Conservation (phyloP, 768 basidiomycete genomes). For the Termitomyces sp. region DNA sequence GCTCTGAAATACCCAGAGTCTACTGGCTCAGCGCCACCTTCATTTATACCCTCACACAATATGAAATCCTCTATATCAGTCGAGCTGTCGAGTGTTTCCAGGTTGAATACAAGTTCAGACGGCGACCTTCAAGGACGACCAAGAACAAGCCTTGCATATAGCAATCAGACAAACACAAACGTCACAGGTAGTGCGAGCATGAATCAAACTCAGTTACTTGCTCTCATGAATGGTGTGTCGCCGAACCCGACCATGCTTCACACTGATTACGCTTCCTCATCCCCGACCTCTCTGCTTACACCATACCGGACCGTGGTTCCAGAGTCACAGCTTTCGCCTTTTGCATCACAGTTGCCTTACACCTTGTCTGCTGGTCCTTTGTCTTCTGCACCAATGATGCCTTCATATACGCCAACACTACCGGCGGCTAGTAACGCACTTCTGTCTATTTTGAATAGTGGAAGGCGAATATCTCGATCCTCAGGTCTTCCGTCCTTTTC, state of each 20-base stretch:
- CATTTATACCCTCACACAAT: background rate
- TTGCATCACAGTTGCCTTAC: background rate
- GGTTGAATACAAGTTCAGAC: background rate
- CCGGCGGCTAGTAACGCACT: slow-evolving; percentile 9
- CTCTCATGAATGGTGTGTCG: slow-evolving; percentile 31
- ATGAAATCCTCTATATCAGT: background rate
- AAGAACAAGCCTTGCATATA: slow-evolving; percentile 39
- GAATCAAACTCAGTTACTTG: slow-evolving; percentile 44
- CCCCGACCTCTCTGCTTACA: background rate
- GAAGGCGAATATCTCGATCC: slow-evolving; percentile 6
- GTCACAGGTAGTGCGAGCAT: slow-evolving; percentile 37
- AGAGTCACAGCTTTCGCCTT: background rate
- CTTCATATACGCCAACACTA: background rate
- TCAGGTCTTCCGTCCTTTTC: slow-evolving; percentile 2
- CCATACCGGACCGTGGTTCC: background rate
- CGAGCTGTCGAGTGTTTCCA: background rate
- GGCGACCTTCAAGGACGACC: slow-evolving; percentile 38
- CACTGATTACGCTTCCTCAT: background rate
- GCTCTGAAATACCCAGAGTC: slow-evolving; percentile 5
- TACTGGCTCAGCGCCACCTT: slow-evolving; percentile 15
- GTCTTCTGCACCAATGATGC: background rate
- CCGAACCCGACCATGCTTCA: background rate
- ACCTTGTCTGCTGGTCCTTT: background rate
- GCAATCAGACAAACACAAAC: slow-evolving; percentile 22
- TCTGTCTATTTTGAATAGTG: slow-evolving; percentile 14